Base-by-base conservation (phyloP, 768 basidiomycete genomes). In the Pisolithus microcarpus region DNA sequence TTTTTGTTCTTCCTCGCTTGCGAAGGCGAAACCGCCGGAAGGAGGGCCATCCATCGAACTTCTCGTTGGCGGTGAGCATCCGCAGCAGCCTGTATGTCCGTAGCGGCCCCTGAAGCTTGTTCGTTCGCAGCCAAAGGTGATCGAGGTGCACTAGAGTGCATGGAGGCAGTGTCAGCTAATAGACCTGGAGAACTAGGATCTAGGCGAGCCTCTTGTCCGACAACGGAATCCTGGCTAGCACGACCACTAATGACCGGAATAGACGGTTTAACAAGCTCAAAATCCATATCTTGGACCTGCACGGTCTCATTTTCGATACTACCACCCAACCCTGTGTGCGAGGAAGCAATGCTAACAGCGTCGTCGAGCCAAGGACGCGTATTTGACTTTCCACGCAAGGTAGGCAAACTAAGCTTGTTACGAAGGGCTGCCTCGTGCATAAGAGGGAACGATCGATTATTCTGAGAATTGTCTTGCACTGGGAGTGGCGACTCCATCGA, bases 1-100 rank as follows among this genome's bases (percentile, higher is more conserved):
- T 91, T 92, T 68, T 91, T 91, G 63, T 70, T 85, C 72, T 87
- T 91, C 46, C 81, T 75, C 1, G 85, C 78, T 56, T 85, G 81
- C 2, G 80, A 66, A 0, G 88, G 70, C 1, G 80, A 72, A 0
- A 77, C 73, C 0, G 78, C 63, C 0, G 80, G 71, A 62, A 91
- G 75, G 7, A 81, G 59, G 0, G 77, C 62, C 69, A 91, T 78
- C 91, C 91, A 93, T 54, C 81, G 84, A 37, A 74, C 65, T 63
- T 93, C 91, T 18, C 85, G 79, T 46, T 82, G 78, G 2, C 90
- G 77, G 61, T 92, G 87, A 0, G 85, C 85, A 49, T 78, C 76
- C 18, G 71, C 62, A 5, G 67, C 60, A 4, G 61, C 57, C 5
- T 59, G 52, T 1, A 60, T 55, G 19, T 70, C 68, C 13, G 43